phyloP scores from a whole-genome alignment of 495 filamentous ascomycete genomes.

The Aspergillus homomorphus region DNA sequence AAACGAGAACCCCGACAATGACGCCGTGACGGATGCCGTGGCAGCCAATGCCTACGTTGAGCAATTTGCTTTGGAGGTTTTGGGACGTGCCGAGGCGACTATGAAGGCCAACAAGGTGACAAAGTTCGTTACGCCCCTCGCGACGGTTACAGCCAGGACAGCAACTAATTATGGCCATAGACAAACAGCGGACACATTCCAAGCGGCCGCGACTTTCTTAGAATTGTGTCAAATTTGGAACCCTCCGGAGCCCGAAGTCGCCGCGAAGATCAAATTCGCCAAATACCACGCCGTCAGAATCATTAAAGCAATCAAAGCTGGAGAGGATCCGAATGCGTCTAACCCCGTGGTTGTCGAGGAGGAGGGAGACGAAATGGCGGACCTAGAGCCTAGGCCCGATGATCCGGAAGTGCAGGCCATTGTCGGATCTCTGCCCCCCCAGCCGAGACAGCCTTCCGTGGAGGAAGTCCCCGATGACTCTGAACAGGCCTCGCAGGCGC shows the following conservation, averaged over 20 bases:
- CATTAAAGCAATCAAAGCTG: slow-evolving; percentile 82
- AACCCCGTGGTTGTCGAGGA: slow-evolving; percentile 64
- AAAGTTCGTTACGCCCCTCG: slow-evolving; percentile 49
- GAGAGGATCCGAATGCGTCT: slow-evolving; percentile 86
- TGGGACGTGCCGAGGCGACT: slow-evolving; percentile 76
- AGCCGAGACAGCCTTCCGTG: slow-evolving; percentile 55
- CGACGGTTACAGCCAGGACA: not conserved
- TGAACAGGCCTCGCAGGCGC: slow-evolving; percentile 48
- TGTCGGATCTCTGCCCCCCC: slow-evolving; percentile 33
- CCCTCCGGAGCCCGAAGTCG: slow-evolving; percentile 66
- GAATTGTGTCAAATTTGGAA: slow-evolving; percentile 85
- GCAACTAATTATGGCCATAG: slow-evolving; percentile 41
- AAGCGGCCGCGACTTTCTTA: slow-evolving; percentile 87
- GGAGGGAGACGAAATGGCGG: slow-evolving; percentile 21
- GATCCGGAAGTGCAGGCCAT: slow-evolving; percentile 50
- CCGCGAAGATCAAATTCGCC: slow-evolving; percentile 87
- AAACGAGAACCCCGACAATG: slow-evolving; percentile 55
- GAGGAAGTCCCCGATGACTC: slow-evolving; percentile 51
- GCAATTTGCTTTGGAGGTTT: slow-evolving; percentile 86
- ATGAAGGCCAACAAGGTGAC: slow-evolving; percentile 83
- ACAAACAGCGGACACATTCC: slow-evolving; percentile 90
- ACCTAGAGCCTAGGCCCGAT: slow-evolving; percentile 4
- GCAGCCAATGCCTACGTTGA: slow-evolving; percentile 89
- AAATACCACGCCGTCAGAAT: slow-evolving; percentile 96
- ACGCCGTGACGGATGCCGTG: slow-evolving; percentile 75